These are phyloP conservation scores for Chlamydomonas eustigma DNA, from an alignment of 139 green algal genomes.

Conservation along the genomic window DNA sequence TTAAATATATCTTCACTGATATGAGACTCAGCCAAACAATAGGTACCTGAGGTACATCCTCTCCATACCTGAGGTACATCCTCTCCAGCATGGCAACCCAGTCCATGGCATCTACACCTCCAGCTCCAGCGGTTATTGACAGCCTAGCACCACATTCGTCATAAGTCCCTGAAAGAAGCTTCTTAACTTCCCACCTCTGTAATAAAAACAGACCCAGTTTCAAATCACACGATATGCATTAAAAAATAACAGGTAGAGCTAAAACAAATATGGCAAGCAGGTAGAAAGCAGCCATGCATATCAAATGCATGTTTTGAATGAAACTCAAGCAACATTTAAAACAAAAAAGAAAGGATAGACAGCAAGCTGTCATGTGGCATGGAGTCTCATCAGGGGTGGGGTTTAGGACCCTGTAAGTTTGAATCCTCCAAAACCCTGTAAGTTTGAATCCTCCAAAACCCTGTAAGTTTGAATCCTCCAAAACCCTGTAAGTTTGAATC, in stretches of 20 bases:
- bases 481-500: too few relatives aligned
- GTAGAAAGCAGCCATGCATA: background rate
- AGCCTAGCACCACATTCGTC: constrained; percentile 37
- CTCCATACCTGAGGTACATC: constrained; percentile 5
- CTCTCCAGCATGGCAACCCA: constrained; percentile 70
- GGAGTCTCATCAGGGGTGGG: too few relatives aligned
- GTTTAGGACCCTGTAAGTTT: too few relatives aligned
- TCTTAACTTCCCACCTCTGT: constrained; percentile 37
- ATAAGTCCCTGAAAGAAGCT: constrained; percentile 69
- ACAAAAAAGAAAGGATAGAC: background rate
- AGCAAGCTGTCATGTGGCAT: background rate
- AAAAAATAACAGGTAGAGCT: background rate
- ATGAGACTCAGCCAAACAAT: background rate
- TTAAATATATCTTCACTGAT: background rate
- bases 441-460: too few relatives aligned
- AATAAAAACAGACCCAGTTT: background rate
- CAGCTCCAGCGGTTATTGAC: constrained; percentile 63
- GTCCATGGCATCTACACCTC: constrained; percentile 86
- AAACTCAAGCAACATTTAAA: background rate
- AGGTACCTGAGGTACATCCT: background rate
- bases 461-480: too few relatives aligned
- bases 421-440: too few relatives aligned
- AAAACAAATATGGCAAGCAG: background rate
- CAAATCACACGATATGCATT: background rate
- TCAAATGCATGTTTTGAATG: background rate